Percentiles rank a stretch among this genome's conserved stretches.
Evolutionary conservation across 192 early-diverging fungal species (phyloP).

Genomic region (Coemansia sp.): DNA sequence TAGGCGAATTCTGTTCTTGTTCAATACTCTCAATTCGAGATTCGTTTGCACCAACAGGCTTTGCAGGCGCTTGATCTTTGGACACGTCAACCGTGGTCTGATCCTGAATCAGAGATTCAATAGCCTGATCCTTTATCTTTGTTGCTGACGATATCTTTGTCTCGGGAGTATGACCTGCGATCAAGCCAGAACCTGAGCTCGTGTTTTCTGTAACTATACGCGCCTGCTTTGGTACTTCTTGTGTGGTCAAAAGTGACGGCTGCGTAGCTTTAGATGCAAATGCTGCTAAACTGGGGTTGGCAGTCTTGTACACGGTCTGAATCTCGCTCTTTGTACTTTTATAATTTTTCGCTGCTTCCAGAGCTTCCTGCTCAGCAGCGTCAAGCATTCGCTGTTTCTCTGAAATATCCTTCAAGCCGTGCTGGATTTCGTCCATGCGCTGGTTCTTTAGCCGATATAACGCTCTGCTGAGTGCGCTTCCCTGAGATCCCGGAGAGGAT

Average conservation of each 20-base stretch:
- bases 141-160: not conserved
- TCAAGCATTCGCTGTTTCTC: not conserved
- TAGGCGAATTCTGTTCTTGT: not conserved
- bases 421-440: conserved; percentile 34
- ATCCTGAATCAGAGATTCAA: not conserved
- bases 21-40: not conserved
- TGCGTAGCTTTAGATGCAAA: not conserved
- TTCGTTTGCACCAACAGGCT: not conserved
- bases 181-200: not conserved
- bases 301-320: too few relatives aligned
- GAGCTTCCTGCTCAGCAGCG: not conserved
- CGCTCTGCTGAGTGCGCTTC: conserved; percentile 12
- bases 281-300: not conserved
- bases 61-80: not conserved
- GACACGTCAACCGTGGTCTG: not conserved
- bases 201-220: not conserved
- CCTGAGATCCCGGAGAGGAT: not conserved
- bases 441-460: conserved; percentile 16
- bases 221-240: not conserved
- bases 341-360: not conserved
- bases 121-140: not conserved
- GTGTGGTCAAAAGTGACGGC: not conserved
- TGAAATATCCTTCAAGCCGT: not conserved
- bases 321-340: not conserved
- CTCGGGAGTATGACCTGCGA: not conserved